A percentile compares a stretch with the other conserved stretches of the same genome.
phyloP scores from a whole-genome alignment of 2,329 filamentous ascomycete species.

The Calonectria pteridis region DNA sequence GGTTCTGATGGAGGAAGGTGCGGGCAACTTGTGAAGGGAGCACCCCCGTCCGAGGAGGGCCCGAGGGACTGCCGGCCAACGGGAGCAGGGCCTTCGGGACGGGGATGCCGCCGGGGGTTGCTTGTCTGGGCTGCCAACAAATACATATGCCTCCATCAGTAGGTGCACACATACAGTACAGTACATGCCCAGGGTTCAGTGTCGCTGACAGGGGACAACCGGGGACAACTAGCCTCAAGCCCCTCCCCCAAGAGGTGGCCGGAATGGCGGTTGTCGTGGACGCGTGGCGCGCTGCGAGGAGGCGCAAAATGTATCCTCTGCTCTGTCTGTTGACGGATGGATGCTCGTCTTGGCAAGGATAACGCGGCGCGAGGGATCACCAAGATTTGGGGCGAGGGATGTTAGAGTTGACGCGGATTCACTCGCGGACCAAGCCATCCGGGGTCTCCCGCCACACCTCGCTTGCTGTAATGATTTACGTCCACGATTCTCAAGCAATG shows the following conservation, averaged over 20 bases:
- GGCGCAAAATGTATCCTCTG: constrained; percentile 1
- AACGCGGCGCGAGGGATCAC: not conserved
- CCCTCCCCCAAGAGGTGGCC: not conserved
- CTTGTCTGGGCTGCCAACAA: constrained; percentile 1
- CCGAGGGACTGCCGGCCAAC: constrained; percentile 26
- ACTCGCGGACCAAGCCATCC: constrained; percentile 12
- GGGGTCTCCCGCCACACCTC: constrained; percentile 8
- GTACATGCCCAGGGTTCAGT: constrained; percentile 3
- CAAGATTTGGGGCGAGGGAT: constrained; percentile 9
- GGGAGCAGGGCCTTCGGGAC: not conserved
- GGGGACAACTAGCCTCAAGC: not conserved
- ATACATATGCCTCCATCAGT: not conserved
- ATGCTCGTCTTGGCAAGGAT: not conserved
- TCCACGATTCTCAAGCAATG: not conserved
- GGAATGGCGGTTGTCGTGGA: not conserved
- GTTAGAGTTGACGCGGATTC: constrained; percentile 22
- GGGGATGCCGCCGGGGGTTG: constrained; percentile 1
- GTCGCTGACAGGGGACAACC: not conserved
- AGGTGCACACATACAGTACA: not conserved
- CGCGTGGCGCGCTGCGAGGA: not conserved
- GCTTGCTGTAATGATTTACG: constrained; percentile 9
- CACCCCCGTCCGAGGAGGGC: constrained; percentile 34
- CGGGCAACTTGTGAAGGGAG: not conserved
- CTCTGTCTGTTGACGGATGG: not conserved
- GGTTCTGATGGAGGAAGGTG: constrained; percentile 35